Evolutionary conservation across 495 filamentous ascomycete genomes (phyloP), one percentile per base, ranked within the genome.

Genomic region (Penicillium cinerascens): DNA sequence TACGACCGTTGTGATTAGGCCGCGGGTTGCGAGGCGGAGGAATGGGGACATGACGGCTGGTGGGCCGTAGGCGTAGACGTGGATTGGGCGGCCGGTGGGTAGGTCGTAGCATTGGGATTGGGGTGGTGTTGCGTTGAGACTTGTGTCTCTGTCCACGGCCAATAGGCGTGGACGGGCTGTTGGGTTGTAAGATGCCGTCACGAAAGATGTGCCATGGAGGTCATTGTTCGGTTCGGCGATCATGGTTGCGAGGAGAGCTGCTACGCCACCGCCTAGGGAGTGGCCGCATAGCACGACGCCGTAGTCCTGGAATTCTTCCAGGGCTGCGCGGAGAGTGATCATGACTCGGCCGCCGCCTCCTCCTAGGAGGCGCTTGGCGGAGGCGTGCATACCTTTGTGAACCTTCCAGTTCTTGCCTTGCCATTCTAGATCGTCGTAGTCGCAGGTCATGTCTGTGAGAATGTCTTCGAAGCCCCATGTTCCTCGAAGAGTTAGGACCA

Each of bases 361-460:
- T 60, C 84, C 82, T 0, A 92, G 73, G 1, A 92, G 74, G 6
- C 87, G 79, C 21, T 81, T 74, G 3, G 88, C 88, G 3, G 87
- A 90, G 11, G 87, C 87, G 56, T 88, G 83, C 58, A 92, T 88
- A n/a, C 88, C 88, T 62, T 89, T 91, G 69, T 92, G 88, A 0
- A 90, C 87, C 47, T 85, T 84, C 70, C 89, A 91, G 3, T 63
- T 63, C 44, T 75, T 80, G 13, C 85, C 86, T 44, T 84, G 79
- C 78, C 86, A 87, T 26, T 74, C 55, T 0, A 92, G 76, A 43
- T 86, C 81, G 55, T 89, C 87, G 51, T 88, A 92, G 49, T 91
- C 88, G 63, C 88, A 92, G 29, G 86, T 87, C 79, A 91, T 83
- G 56, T 92, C 88, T 10, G 87, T 87, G 15, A 92, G 76, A 11